Conservation (phyloP, 1,284 basidiomycete species). For the Leucoagaricus sp. region DNA sequence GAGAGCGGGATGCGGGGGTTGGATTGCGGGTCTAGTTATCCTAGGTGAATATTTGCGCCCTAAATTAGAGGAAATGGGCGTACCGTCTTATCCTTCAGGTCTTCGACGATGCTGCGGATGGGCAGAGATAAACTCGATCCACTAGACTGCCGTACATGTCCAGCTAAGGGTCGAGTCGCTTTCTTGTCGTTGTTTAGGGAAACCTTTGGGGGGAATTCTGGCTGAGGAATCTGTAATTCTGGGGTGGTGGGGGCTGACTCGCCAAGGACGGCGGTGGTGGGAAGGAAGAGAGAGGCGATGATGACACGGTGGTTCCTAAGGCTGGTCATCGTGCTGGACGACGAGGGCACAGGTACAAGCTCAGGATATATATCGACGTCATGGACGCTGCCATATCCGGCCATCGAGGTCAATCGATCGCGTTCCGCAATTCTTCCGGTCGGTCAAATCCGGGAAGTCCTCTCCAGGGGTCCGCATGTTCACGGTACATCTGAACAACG, state of each 20-base stretch:
- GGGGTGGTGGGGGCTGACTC: constrained; percentile 54
- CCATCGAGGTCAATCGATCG: constrained; percentile 13
- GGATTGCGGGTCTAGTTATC: constrained; percentile 28
- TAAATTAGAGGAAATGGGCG: not conserved
- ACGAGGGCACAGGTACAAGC: not conserved
- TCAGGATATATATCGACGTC: constrained; percentile 13
- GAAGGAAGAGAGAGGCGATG: constrained; percentile 79
- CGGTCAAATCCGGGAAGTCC: not conserved
- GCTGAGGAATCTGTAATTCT: constrained; percentile 25
- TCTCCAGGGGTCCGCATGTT: not conserved
- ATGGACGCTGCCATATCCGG: constrained; percentile 14
- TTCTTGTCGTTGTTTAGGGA: constrained; percentile 23
- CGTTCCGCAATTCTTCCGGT: constrained; percentile 3
- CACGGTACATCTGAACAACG: too few relatives aligned
- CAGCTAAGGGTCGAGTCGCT: constrained; percentile 22
- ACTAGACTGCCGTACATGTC: constrained; percentile 25
- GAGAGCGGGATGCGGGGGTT: constrained; percentile 33
- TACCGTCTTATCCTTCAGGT: constrained; percentile 64
- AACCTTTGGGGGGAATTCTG: constrained; percentile 22
- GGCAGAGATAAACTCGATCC: constrained; percentile 30
- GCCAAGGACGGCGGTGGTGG: constrained; percentile 64
- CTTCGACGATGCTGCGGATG: constrained; percentile 73
- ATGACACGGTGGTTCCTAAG: constrained; percentile 70
- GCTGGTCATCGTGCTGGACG: constrained; percentile 49
- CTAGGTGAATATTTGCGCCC: constrained; percentile 6